Evolutionary conservation across 352 stramenopile genomes (phyloP).

Genomic region (Globisporangium lucens): DNA sequence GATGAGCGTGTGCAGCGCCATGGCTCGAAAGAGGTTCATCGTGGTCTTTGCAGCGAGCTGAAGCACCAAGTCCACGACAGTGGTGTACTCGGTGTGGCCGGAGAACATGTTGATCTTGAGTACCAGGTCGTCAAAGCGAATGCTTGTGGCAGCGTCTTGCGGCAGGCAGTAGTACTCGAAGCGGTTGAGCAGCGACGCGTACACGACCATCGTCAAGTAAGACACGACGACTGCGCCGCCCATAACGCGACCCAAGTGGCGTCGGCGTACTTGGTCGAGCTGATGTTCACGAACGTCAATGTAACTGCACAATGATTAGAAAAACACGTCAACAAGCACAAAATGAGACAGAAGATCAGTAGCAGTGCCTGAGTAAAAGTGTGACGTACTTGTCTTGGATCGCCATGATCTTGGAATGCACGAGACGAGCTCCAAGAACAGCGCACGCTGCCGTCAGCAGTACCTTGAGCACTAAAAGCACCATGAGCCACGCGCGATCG

Average conservation of each 20-base stretch:
- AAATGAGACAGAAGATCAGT: background rate
- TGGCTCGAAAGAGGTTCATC: conserved; percentile 55
- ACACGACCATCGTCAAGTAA: conserved; percentile 48
- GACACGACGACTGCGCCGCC: conserved; percentile 37
- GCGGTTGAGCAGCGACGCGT: conserved; percentile 58
- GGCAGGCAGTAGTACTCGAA: conserved; percentile 59
- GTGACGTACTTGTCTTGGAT: conserved; percentile 63
- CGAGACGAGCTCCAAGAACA: conserved; percentile 32
- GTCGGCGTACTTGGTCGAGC: conserved; percentile 42
- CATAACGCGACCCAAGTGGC: conserved; percentile 37
- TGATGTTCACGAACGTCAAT: conserved; percentile 70
- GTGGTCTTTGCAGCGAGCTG: conserved; percentile 47
- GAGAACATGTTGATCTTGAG: conserved; percentile 39
- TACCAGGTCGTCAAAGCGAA: conserved; percentile 35
- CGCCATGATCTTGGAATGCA: conserved; percentile 52
- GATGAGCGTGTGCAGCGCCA: conserved; percentile 48
- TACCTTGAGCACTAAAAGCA: conserved; percentile 36
- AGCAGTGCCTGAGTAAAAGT: background rate
- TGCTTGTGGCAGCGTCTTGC: conserved; percentile 11
- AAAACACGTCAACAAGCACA: background rate
- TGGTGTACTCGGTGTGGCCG: conserved; percentile 34
- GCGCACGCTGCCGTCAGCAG: conserved; percentile 30
- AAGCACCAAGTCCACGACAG: conserved; percentile 35
- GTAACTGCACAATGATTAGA: conserved; percentile 28
- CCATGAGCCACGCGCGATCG: conserved; percentile 48